phyloP scores from a whole-genome alignment of 2,329 filamentous ascomycete species.

The Colletotrichum horii region DNA sequence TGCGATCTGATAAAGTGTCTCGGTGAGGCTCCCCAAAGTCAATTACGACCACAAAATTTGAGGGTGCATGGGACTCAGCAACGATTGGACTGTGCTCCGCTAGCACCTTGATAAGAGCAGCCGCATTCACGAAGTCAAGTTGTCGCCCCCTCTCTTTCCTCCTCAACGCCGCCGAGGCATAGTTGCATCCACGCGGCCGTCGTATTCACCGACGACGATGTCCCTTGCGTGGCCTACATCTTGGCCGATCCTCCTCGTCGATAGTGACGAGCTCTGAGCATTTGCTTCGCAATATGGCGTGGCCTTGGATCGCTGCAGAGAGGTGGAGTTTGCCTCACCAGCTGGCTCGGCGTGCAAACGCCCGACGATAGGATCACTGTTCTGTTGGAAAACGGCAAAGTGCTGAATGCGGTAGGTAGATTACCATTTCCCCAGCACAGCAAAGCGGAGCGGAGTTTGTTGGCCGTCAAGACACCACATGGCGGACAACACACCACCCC shows the following conservation, averaged over 20 bases:
- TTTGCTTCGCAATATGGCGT: constrained; percentile 9
- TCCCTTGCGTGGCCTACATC: not conserved
- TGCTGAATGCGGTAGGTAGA: not conserved
- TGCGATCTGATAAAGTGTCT: not conserved
- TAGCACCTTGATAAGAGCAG: not conserved
- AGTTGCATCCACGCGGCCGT: not conserved
- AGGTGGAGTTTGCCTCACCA: not conserved
- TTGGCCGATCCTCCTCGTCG: not conserved
- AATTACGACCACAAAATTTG: not conserved
- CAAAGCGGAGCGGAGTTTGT: not conserved
- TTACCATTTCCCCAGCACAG: not conserved
- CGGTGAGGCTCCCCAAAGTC: not conserved
- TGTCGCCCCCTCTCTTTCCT: not conserved
- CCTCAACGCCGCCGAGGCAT: not conserved
- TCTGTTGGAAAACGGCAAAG: not conserved
- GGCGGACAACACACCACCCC: constrained; percentile 1
- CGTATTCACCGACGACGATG: not conserved
- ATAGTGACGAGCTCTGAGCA: constrained; percentile 9
- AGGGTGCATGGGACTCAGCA: not conserved
- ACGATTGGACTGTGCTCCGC: not conserved
- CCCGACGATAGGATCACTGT: not conserved
- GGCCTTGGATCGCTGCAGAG: not conserved
- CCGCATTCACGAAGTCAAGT: not conserved
- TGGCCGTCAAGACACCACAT: not conserved
- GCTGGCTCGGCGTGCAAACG: not conserved